These are phyloP conservation scores for Eleusine coracana DNA, from an alignment of 176 grass and related monocot genomes.

Conservation along the genomic window DNA sequence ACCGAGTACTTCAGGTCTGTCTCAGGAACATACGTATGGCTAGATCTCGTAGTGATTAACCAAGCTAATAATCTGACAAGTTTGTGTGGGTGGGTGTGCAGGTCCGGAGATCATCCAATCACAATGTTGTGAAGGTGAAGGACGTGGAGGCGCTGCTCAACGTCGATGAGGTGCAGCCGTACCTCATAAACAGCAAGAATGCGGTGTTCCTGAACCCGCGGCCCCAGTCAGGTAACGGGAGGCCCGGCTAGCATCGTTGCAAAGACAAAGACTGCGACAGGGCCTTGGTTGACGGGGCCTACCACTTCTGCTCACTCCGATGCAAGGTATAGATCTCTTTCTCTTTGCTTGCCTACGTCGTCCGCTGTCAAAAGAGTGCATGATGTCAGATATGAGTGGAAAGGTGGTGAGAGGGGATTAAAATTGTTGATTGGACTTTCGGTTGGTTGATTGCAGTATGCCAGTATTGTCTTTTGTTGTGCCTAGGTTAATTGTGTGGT, in stretches of 20 bases:
- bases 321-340: no score
- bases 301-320: conserved; percentile 70
- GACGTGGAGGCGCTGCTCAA: not conserved
- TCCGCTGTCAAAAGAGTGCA: no score
- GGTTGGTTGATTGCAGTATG: no score
- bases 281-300: not conserved
- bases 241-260: not conserved
- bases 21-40: no score
- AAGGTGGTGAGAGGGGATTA: no score
- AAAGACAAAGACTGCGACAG: conserved; percentile 15
- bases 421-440: no score
- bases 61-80: not conserved
- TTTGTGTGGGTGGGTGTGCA: not conserved
- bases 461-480: not conserved
- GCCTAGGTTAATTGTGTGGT: no score
- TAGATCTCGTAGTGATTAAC: not conserved
- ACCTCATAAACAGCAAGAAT: not conserved
- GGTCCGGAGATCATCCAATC: conserved; percentile 8
- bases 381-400: no score
- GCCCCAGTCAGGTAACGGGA: not conserved
- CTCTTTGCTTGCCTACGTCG: no score
- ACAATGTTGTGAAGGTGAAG: not conserved
- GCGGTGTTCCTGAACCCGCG: conserved; percentile 35
- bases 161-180: conserved; percentile 8
- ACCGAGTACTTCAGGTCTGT: conserved; percentile 3